phyloP scores from a whole-genome alignment of 1,139 yeast species.

The Lodderomyces orthopsilosis region DNA sequence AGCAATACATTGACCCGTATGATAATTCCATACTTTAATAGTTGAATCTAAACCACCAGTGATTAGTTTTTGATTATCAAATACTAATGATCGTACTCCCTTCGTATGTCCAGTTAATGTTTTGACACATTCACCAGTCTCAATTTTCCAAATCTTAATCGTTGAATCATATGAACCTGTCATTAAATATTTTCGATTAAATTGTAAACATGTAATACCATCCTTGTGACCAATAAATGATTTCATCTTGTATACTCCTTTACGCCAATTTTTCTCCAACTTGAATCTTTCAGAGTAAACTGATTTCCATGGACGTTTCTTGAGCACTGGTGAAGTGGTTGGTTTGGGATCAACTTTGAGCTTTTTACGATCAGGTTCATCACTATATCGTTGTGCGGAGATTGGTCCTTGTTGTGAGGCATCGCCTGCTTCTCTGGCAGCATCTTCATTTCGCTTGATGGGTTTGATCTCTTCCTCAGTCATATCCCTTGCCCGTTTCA shows the following conservation, averaged over 20 bases:
- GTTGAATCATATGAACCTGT: slow-evolving; percentile 92
- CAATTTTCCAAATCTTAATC: slow-evolving; percentile 85
- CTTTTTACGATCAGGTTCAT: slow-evolving; percentile 8
- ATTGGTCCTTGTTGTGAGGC: slow-evolving; percentile 1
- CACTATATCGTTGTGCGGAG: background rate
- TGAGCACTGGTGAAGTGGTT: slow-evolving; percentile 15
- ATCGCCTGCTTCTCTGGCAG: slow-evolving; percentile 2
- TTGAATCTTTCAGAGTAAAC: slow-evolving; percentile 88
- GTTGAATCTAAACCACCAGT: slow-evolving; percentile 92
- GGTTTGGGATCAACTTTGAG: slow-evolving; percentile 1
- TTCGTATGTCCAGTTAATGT: slow-evolving; percentile 80
- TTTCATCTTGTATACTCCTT: slow-evolving; percentile 63
- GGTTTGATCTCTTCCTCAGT: slow-evolving; percentile 23
- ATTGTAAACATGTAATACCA: slow-evolving; percentile 84
- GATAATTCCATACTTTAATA: slow-evolving; percentile 93
- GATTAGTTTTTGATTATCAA: slow-evolving; percentile 84
- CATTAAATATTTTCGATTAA: slow-evolving; percentile 69
- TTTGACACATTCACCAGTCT: slow-evolving; percentile 72
- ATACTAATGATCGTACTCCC: slow-evolving; percentile 79
- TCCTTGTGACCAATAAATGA: slow-evolving; percentile 83
- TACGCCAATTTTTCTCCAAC: slow-evolving; percentile 93
- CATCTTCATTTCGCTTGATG: slow-evolving; percentile 22
- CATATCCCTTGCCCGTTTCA: slow-evolving; percentile 66
- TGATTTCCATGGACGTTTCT: slow-evolving; percentile 85
- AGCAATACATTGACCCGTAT: slow-evolving; percentile 89